Percentiles rank a stretch among this genome's conserved stretches.
Conservation (phyloP, 371 early-diverging fungal genomes). For the Mortierella sp. region DNA sequence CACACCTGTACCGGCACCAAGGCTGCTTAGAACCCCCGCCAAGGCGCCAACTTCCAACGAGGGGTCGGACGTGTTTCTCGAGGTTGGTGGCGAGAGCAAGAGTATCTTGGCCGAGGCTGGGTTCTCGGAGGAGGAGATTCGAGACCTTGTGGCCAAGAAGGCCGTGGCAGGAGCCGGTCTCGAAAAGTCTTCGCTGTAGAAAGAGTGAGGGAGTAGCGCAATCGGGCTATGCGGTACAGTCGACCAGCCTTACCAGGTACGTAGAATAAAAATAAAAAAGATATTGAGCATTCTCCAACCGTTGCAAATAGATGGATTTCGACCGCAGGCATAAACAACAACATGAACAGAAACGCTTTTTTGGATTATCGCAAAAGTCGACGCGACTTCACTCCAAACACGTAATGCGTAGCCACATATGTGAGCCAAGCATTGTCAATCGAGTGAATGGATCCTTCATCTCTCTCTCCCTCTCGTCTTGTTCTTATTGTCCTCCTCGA, state of each 20-base stretch:
- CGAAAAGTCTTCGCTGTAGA: constrained; percentile 43
- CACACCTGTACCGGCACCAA: constrained; percentile 72
- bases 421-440: neutral
- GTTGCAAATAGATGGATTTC: neutral
- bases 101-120: constrained; percentile 71
- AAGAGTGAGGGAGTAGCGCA: neutral
- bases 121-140: constrained; percentile 58
- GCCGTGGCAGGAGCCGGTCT: constrained; percentile 47
- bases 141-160: constrained; percentile 45
- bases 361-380: neutral
- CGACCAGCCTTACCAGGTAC: too few relatives aligned
- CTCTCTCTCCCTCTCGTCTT: too few relatives aligned
- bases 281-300: too few relatives aligned
- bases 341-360: neutral
- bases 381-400: neutral
- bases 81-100: constrained; percentile 68
- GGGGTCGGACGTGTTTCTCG: constrained; percentile 57
- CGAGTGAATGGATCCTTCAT: neutral
- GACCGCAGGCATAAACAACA: neutral
- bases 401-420: neutral
- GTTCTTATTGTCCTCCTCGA: neutral
- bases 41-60: constrained; percentile 12
- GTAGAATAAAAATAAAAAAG: neutral
- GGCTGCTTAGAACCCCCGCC: constrained; percentile 73
- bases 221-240: neutral